Base-by-base conservation (phyloP, 495 filamentous ascomycete species). In the Trichoderma gamsii region DNA sequence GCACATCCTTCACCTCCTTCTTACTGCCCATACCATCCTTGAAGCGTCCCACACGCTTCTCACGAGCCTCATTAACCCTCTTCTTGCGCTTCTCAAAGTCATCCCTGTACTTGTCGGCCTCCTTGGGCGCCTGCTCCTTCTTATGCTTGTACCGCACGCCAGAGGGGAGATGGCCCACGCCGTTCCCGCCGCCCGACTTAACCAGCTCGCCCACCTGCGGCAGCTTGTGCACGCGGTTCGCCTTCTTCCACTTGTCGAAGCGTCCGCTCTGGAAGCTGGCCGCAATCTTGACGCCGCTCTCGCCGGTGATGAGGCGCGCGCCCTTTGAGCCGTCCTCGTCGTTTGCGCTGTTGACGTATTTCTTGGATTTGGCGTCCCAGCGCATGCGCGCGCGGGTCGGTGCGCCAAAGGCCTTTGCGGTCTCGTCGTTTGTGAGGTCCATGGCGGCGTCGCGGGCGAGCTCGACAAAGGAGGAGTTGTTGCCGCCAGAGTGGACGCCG, bases 351-450 rank as follows among this genome's bases (percentile, higher is more conserved):
- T 89, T 79, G 8, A 99, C 94, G 78, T 97, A 99, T 79, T 97
- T 98, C 79, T 90, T 94, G 72, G 88, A 86, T 73, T 95, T 93
- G 84, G 97, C 97, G 81, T 99, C 95, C 95, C 95, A 99, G 67
- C 93, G 87, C 87, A 95, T 86, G 63, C 88, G 86, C 46, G 87
- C 83, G 73, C 86, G 85, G 25, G 86, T 85, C 1, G 90, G 86
- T 72, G 90, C 87, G 51, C 83, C 92, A 74, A 96, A 93, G 12
- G 83, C 82, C 68, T 88, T 89, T 51, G 84, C 84, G 9, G 90
- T 89, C 67, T 97, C 95, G 78, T 96, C 92, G 71, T 89, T 90
- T 41, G 82, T 87, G 3, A 99, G 86, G 75, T 99, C 94, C 89
- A 99, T 94, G 41, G 91, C 89, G 2, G 87, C 90, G 71, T 83